These are phyloP conservation scores for Annulohypoxylon maeteangense DNA, from an alignment of 495 filamentous ascomycete genomes.

Conservation along the genomic window DNA sequence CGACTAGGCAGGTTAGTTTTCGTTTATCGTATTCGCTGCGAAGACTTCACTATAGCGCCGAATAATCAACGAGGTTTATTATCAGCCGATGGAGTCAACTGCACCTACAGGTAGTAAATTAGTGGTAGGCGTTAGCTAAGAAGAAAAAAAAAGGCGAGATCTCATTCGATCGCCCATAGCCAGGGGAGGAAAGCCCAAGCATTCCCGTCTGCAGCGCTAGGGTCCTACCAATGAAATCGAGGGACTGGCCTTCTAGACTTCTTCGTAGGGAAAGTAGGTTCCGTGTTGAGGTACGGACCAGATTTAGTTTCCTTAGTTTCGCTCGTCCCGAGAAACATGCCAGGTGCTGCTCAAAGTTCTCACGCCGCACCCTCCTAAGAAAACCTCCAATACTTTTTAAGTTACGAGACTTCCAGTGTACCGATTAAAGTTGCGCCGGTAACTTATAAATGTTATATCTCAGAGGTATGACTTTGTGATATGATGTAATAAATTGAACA, in stretches of 20 bases:
- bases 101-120: neutral
- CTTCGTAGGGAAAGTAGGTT: slow-evolving; percentile 32
- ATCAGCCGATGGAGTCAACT: neutral
- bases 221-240: slow-evolving; percentile 21
- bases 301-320: slow-evolving; percentile 16
- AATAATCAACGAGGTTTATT: neutral
- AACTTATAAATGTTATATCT: neutral
- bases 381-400: slow-evolving; percentile 12
- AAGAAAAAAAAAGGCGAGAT: slow-evolving; percentile 14
- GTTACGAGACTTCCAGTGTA: slow-evolving; percentile 21
- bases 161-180: slow-evolving; percentile 40
- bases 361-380: slow-evolving; percentile 3
- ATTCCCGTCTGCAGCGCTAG: slow-evolving; percentile 14
- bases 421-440: slow-evolving; percentile 19
- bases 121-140: neutral
- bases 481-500: neutral
- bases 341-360: slow-evolving; percentile 4
- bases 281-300: slow-evolving; percentile 16
- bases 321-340: slow-evolving; percentile 16
- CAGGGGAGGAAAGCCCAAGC: slow-evolving; percentile 17
- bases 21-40: neutral
- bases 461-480: neutral
- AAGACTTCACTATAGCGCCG: neutral
- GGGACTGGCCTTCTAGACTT: slow-evolving; percentile 36
- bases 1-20: neutral